Evolutionary conservation across 1,139 yeast species (phyloP).

Genomic region (Kazachstania sp.): DNA sequence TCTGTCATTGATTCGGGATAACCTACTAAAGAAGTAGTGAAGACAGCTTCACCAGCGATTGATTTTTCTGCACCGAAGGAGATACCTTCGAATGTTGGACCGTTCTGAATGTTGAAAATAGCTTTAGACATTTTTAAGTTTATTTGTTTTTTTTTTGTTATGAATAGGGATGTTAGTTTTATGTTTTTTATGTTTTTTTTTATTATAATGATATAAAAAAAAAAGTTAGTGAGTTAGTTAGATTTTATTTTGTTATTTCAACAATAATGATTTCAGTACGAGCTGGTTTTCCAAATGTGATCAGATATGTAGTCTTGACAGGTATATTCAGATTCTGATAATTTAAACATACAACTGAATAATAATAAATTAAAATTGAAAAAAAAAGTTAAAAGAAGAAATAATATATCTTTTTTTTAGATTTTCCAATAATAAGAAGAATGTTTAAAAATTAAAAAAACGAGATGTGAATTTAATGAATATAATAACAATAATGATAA

Average conservation of each 20-base stretch:
- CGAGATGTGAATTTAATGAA: not conserved
- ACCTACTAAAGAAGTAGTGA: constrained; percentile 94
- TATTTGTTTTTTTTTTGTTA: constrained; percentile 3
- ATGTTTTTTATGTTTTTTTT: not conserved
- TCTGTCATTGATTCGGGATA: constrained; percentile 99
- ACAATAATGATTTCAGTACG: constrained; percentile 15
- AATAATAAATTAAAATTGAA: not conserved
- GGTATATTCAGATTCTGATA: constrained; percentile 29
- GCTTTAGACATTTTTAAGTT: constrained; percentile 48
- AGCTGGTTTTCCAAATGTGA: constrained; percentile 45
- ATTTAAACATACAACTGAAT: constrained; percentile 24
- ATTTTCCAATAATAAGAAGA: not conserved
- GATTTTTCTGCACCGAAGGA: constrained; percentile 93
- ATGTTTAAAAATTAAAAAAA: not conserved
- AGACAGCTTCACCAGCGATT: constrained; percentile 93
- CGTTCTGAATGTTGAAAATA: constrained; percentile 82
- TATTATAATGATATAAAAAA: constrained; percentile 12
- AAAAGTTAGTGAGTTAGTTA: too few species aligned
- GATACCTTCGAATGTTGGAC: constrained; percentile 86
- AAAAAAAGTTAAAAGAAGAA: not conserved
- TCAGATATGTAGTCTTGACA: constrained; percentile 41
- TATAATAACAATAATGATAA: not conserved
- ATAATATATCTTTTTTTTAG: not conserved
- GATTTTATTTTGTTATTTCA: not conserved
- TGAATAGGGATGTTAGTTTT: too few species aligned